Percentiles rank a stretch among this genome's conserved stretches.
Conservation (phyloP, 768 basidiomycete species). For the Trametes coccinea region DNA sequence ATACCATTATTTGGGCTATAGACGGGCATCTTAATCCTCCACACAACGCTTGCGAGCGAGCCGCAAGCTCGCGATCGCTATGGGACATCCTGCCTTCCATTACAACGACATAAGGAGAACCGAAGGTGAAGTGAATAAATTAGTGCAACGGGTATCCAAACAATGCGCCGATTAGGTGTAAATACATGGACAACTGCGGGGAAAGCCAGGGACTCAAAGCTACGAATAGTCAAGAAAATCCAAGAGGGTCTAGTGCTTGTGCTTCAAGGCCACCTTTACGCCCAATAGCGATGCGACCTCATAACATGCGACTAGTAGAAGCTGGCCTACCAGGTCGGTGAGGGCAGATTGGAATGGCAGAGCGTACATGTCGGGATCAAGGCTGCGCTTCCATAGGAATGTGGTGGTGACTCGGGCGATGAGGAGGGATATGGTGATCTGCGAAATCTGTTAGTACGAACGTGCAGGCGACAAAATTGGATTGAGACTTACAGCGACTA, state of each 20-base stretch:
- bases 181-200: neutral
- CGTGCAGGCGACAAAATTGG: neutral
- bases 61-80: too few species aligned
- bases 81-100: too few species aligned
- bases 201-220: too few species aligned
- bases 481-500: conserved; percentile 61
- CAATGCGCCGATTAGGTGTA: neutral
- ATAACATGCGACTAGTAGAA: conserved; percentile 76
- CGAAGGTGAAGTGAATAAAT: neutral
- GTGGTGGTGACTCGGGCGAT: conserved; percentile 68
- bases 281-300: conserved; percentile 57
- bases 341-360: conserved; percentile 90
- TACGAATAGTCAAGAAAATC: neutral
- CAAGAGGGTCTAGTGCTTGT: conserved; percentile 6
- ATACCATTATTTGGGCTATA: neutral
- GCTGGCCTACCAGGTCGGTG: conserved; percentile 82
- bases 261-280: conserved; percentile 29
- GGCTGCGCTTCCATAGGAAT: conserved; percentile 72
- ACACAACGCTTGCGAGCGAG: too few species aligned
- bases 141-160: conserved; percentile 1
- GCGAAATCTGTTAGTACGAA: neutral
- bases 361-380: conserved; percentile 92
- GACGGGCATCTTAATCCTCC: too few species aligned
- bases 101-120: too few species aligned
- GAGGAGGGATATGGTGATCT: conserved; percentile 73